phyloP scores from a whole-genome alignment of 345 rosid genomes.

The Clarkia xantiana region DNA sequence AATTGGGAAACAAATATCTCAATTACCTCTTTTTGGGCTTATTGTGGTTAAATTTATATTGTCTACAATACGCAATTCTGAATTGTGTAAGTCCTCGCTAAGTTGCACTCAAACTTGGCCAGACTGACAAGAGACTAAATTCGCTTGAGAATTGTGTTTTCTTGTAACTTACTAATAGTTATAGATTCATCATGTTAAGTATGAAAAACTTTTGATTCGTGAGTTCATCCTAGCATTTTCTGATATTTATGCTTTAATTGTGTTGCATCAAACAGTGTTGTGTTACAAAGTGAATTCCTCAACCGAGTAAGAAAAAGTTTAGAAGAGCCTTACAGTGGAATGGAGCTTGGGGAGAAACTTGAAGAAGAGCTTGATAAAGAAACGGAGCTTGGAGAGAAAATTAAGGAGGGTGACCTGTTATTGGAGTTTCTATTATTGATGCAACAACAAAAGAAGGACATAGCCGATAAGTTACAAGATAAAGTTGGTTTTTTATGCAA shows the following conservation, averaged over 20 bases:
- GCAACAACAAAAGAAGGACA: constrained; percentile 63
- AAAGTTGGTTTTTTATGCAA: constrained; percentile 53
- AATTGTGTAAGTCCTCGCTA: too few relatives aligned
- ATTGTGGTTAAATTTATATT: too few relatives aligned
- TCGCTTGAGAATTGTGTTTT: too few relatives aligned
- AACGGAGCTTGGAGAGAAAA: constrained; percentile 42
- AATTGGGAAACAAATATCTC: too few relatives aligned
- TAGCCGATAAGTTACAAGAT: constrained; percentile 48
- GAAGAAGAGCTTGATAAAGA: constrained; percentile 28
- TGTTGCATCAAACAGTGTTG: constrained; percentile 31
- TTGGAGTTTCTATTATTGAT: constrained; percentile 65
- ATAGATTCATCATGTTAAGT: too few relatives aligned
- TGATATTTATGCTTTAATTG: not conserved
- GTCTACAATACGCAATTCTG: too few relatives aligned
- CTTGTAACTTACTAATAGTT: too few relatives aligned
- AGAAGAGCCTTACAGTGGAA: constrained; percentile 73
- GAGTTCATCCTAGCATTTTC: not conserved
- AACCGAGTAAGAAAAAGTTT: constrained; percentile 50
- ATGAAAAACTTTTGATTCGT: too few relatives aligned
- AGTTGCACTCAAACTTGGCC: too few relatives aligned
- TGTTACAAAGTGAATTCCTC: constrained; percentile 71
- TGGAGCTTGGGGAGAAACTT: constrained; percentile 51
- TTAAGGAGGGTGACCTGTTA: constrained; percentile 68
- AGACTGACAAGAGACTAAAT: too few relatives aligned
- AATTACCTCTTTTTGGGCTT: too few relatives aligned